phyloP scores from a whole-genome alignment of 495 filamentous ascomycete genomes.

The Trichoderma virens region DNA sequence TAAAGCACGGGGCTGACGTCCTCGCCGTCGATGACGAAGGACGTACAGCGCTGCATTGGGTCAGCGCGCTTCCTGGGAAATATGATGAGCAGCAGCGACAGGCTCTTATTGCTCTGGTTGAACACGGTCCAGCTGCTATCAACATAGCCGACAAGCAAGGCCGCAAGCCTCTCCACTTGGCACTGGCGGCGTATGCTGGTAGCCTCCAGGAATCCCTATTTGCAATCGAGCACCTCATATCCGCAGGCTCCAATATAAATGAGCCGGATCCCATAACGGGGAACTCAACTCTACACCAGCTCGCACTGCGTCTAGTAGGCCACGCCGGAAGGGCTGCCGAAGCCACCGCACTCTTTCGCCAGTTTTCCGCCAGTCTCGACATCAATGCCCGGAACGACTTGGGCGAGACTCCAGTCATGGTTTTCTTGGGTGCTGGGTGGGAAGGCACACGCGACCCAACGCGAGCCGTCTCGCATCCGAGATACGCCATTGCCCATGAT shows the following conservation, averaged over 20 bases:
- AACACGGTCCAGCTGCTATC: not conserved
- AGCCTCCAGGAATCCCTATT: not conserved
- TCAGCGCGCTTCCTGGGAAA: not conserved
- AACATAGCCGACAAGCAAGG: not conserved
- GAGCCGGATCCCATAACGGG: not conserved
- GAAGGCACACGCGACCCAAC: not conserved
- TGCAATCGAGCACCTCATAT: not conserved
- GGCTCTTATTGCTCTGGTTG: not conserved
- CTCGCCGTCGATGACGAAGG: not conserved
- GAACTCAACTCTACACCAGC: not conserved
- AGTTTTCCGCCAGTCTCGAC: not conserved
- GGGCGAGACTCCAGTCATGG: not conserved
- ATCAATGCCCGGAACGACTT: not conserved
- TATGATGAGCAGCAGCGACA: not conserved
- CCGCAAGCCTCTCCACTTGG: not conserved
- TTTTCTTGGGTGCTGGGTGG: not conserved
- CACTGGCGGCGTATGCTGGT: not conserved
- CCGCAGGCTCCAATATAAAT: not conserved
- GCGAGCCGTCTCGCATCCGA: not conserved
- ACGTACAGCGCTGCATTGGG: not conserved
- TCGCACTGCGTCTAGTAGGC: not conserved
- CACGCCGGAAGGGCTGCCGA: not conserved
- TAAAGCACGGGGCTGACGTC: not conserved
- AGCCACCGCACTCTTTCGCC: not conserved
- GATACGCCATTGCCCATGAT: not conserved